A percentile compares a stretch with the other conserved stretches of the same genome.
These are phyloP conservation scores for Ceratobasidium sp. DNA, from an alignment of 1,284 basidiomycete genomes.

Conservation along the genomic window DNA sequence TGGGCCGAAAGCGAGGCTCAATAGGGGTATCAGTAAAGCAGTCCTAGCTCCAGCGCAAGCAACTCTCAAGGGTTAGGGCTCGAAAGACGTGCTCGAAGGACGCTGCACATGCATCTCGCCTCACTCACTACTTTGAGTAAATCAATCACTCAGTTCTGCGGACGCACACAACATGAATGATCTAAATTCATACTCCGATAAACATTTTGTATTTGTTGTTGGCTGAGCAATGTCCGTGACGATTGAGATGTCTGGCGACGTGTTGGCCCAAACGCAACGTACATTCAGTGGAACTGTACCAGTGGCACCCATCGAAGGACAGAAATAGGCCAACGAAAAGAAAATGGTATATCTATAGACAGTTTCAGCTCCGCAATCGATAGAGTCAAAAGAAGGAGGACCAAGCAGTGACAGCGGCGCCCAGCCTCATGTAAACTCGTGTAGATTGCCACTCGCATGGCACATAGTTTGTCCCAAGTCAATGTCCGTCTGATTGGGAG, in stretches of 20 bases:
- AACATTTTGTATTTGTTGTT: neutral
- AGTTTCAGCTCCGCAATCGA: conserved; percentile 12
- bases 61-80: neutral
- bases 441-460: neutral
- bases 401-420: neutral
- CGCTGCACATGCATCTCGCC: neutral
- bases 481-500: neutral
- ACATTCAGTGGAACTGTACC: conserved; percentile 3
- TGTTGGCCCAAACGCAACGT: neutral
- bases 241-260: no score
- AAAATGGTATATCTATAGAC: neutral
- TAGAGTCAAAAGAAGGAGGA: conserved; percentile 6
- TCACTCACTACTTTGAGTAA: neutral
- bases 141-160: neutral
- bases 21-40: neutral
- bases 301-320: neutral
- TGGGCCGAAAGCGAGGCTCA: conserved; percentile 1
- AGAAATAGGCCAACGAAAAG: neutral
- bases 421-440: neutral
- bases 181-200: neutral
- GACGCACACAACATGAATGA: neutral
- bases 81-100: neutral
- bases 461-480: neutral
- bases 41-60: neutral
- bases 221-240: neutral